These are phyloP conservation scores for Fonsecaea pedrosoi DNA, from an alignment of 2,329 filamentous ascomycete species.

Conservation along the genomic window DNA sequence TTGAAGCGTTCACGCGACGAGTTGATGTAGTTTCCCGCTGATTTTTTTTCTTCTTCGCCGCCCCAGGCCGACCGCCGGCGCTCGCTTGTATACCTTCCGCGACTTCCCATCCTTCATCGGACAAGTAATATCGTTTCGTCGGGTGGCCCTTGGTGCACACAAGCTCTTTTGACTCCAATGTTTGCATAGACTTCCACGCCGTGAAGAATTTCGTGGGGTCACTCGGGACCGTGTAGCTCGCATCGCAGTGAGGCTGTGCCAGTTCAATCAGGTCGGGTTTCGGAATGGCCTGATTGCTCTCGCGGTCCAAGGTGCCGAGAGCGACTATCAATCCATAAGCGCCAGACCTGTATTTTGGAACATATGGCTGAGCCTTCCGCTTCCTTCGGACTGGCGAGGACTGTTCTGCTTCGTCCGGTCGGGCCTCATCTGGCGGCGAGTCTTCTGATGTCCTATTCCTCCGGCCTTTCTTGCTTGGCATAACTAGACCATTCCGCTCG, in stretches of 20 bases:
- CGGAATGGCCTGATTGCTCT: conserved; percentile 64
- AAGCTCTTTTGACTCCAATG: conserved; percentile 73
- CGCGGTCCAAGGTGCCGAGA: conserved; percentile 65
- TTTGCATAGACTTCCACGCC: conserved; percentile 84
- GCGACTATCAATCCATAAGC: conserved; percentile 75
- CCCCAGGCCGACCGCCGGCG: conserved; percentile 15
- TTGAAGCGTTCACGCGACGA: neutral
- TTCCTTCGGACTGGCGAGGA: conserved; percentile 60
- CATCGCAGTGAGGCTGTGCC: conserved; percentile 74
- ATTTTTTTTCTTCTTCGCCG: conserved; percentile 8
- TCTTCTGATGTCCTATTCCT: conserved; percentile 43
- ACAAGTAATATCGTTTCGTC: conserved; percentile 70
- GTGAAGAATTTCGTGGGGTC: conserved; percentile 76
- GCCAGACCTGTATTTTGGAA: conserved; percentile 75
- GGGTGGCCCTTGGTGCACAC: conserved; percentile 75
- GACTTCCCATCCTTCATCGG: conserved; percentile 79
- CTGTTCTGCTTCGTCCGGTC: conserved; percentile 42
- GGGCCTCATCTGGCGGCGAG: conserved; percentile 42
- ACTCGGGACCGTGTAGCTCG: conserved; percentile 72
- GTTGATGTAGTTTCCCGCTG: conserved; percentile 11
- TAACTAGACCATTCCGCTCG: conserved; percentile 69
- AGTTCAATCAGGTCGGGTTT: conserved; percentile 72
- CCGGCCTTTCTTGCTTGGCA: conserved; percentile 61
- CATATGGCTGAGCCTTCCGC: conserved; percentile 67
- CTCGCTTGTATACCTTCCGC: conserved; percentile 57